These are phyloP conservation scores for Paracoccidioides lutzii DNA, from an alignment of 2,329 filamentous ascomycete genomes.

Conservation along the genomic window DNA sequence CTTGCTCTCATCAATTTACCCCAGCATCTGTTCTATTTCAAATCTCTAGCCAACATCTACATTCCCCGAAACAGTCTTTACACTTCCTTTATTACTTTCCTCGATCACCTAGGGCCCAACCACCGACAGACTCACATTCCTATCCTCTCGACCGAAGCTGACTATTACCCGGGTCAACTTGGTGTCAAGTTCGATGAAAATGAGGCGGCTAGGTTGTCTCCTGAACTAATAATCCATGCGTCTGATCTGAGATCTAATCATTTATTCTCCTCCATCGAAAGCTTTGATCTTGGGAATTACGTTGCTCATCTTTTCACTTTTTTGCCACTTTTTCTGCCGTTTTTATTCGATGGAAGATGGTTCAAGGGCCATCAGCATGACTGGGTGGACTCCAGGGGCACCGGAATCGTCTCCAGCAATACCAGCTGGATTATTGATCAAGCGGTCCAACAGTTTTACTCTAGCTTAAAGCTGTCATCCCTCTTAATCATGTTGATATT, in stretches of 20 bases:
- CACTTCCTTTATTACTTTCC: constrained; percentile 22
- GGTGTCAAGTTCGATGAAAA: constrained; percentile 36
- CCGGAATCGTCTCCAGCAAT: neutral
- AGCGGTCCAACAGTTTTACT: neutral
- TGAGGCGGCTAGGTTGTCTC: constrained; percentile 11
- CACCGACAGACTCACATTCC: constrained; percentile 15
- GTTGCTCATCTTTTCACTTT: neutral
- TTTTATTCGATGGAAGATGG: no score
- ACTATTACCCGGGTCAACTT: constrained; percentile 34
- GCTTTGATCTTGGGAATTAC: neutral
- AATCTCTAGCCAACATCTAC: constrained; percentile 45
- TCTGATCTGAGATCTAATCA: neutral
- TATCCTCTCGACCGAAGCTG: constrained; percentile 23
- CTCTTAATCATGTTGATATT: neutral
- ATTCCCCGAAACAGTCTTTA: constrained; percentile 44
- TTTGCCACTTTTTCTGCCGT: neutral
- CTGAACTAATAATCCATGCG: neutral
- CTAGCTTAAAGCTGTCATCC: neutral
- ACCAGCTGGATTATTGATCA: neutral
- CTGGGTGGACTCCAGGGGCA: neutral
- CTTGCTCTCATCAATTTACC: constrained; percentile 45
- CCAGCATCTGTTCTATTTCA: constrained; percentile 47
- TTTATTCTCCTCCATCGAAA: neutral
- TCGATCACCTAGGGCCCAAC: constrained; percentile 40
- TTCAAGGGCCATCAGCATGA: neutral